Evolutionary conservation across 2,329 filamentous ascomycete genomes (phyloP).

Genomic region (Aspergillus amoenus): DNA sequence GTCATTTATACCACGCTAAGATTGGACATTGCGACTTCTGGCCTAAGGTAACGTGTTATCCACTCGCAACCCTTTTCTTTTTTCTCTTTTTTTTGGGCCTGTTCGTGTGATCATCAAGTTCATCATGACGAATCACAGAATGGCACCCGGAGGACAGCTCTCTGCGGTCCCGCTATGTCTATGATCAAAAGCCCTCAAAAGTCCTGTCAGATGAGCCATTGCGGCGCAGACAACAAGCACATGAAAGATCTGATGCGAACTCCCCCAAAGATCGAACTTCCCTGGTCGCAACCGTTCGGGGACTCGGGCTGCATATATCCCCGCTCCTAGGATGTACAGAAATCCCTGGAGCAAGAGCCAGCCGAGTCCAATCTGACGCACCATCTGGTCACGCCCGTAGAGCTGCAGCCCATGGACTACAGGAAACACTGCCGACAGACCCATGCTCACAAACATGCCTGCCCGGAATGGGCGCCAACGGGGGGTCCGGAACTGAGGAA

Average conservation of each 20-base stretch:
- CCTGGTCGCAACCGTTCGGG: constrained; percentile 80
- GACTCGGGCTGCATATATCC: constrained; percentile 79
- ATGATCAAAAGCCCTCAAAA: constrained; percentile 83
- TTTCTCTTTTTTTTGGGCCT: constrained; percentile 9
- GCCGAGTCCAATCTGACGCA: constrained; percentile 72
- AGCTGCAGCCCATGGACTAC: constrained; percentile 71
- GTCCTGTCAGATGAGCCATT: constrained; percentile 73
- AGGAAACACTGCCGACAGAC: constrained; percentile 78
- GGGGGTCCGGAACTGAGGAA: constrained; percentile 81
- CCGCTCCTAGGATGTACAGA: constrained; percentile 82
- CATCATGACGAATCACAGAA: constrained; percentile 16
- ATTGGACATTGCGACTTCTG: constrained; percentile 18
- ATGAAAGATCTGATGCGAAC: constrained; percentile 96
- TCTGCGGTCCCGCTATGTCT: constrained; percentile 65
- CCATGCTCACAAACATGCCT: constrained; percentile 84
- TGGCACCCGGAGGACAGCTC: constrained; percentile 42
- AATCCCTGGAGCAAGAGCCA: constrained; percentile 79
- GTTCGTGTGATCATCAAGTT: constrained; percentile 20
- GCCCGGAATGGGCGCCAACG: constrained; percentile 82
- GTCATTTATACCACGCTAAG: constrained; percentile 16
- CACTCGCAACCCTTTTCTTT: not conserved
- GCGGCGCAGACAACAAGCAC: constrained; percentile 82
- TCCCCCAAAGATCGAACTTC: constrained; percentile 84
- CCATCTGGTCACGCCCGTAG: constrained; percentile 66
- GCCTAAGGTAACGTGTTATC: constrained; percentile 16